Conservation (phyloP, 192 early-diverging fungal species). For the Coemansia sp. region DNA sequence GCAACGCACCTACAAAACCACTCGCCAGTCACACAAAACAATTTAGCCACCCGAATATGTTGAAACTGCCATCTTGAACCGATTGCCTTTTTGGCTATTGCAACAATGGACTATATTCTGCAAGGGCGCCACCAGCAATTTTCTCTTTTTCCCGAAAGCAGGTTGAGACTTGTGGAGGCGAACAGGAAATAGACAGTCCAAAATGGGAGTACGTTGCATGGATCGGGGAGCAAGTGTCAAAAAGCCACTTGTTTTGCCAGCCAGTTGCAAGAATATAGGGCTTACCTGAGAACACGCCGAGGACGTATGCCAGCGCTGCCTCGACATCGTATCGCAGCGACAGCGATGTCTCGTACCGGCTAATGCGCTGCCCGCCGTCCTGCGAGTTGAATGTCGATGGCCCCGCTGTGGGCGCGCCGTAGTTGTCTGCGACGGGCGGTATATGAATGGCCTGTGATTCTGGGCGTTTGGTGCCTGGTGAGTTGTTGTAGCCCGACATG, state of each 20-base stretch:
- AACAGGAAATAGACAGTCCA: neutral
- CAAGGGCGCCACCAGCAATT: constrained; percentile 5
- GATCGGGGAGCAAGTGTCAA: neutral
- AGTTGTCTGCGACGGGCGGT: constrained; percentile 8
- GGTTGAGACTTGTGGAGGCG: neutral
- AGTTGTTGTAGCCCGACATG: constrained; percentile 17
- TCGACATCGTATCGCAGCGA: constrained; percentile 71
- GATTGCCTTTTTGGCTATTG: neutral
- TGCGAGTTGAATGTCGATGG: constrained; percentile 50
- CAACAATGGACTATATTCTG: neutral
- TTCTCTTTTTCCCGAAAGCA: neutral
- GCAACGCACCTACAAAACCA: constrained; percentile 63
- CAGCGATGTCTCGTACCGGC: constrained; percentile 75
- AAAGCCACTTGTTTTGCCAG: constrained; percentile 6
- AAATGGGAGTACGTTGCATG: neutral
- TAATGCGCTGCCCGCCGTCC: constrained; percentile 61
- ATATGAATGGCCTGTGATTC: constrained; percentile 37
- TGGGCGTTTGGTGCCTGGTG: constrained; percentile 2
- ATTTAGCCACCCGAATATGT: neutral
- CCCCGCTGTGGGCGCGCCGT: constrained; percentile 40
- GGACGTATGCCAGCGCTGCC: constrained; percentile 65
- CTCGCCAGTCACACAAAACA: constrained; percentile 42
- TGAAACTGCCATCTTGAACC: neutral
- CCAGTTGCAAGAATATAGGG: neutral
- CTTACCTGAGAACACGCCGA: constrained; percentile 57